Evolutionary conservation across 306 rosid genomes (phyloP).

Genomic region (Vigna reflexopilosa): DNA sequence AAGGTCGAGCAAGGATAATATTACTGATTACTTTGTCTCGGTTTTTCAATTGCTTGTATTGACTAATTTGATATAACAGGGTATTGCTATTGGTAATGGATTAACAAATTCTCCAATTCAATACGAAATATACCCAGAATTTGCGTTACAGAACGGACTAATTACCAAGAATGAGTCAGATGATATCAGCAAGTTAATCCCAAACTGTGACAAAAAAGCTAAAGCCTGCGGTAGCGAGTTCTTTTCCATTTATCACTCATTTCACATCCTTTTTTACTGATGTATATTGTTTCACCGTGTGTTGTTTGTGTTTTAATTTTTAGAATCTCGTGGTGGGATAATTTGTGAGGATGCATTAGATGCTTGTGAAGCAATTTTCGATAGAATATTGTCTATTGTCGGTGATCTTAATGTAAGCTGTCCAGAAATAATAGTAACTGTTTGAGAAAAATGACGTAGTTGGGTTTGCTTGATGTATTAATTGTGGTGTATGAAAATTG

Average conservation of each 20-base stretch:
- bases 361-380: neutral
- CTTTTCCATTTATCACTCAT: neutral
- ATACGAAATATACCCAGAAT: neutral
- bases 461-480: neutral
- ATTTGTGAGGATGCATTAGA: neutral
- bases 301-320: slow-evolving; percentile 21
- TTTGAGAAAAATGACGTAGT: neutral
- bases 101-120: neutral
- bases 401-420: slow-evolving; percentile 61
- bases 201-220: neutral
- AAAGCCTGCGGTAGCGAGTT: neutral
- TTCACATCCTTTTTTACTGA: neutral
- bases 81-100: neutral
- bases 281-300: neutral
- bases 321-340: neutral
- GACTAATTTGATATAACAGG: neutral
- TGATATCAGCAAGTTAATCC: neutral
- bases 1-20: slow-evolving; percentile 53
- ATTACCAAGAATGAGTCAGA: neutral
- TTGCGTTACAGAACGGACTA: neutral
- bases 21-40: neutral
- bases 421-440: neutral
- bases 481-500: slow-evolving; percentile 23
- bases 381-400: neutral
- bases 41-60: neutral